These are phyloP conservation scores for Solanum chacoense DNA, from an alignment of 305 asterid genomes.

Conservation along the genomic window DNA sequence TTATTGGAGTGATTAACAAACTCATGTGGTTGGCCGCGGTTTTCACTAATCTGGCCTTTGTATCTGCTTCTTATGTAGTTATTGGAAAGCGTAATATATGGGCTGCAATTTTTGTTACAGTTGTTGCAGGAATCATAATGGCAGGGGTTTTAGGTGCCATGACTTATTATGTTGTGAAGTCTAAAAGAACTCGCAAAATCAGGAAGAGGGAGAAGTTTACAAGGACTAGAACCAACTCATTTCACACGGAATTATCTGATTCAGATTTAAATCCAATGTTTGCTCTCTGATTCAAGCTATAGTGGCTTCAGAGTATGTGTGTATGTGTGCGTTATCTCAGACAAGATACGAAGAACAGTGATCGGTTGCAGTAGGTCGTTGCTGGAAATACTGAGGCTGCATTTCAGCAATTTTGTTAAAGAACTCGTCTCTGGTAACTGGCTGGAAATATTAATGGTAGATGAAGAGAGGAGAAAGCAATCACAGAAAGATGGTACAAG, in stretches of 20 bases:
- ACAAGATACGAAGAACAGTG: not conserved
- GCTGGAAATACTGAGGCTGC: slow-evolving; percentile 1
- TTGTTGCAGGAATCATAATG: slow-evolving; percentile 48
- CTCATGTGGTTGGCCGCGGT: slow-evolving; percentile 75
- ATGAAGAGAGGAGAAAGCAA: not conserved
- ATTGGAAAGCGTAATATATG: slow-evolving; percentile 39
- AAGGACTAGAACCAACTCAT: slow-evolving; percentile 21
- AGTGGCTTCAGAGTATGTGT: not conserved
- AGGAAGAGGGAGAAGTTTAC: slow-evolving; percentile 45
- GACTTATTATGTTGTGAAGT: slow-evolving; percentile 62
- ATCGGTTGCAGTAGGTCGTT: not conserved
- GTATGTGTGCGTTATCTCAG: not conserved
- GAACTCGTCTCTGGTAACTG: not conserved
- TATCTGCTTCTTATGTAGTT: slow-evolving; percentile 54
- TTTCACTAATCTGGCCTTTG: slow-evolving; percentile 59
- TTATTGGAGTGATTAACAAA: slow-evolving; percentile 55
- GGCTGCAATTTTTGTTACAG: slow-evolving; percentile 64
- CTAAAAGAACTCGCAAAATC: slow-evolving; percentile 32
- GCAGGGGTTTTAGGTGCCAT: slow-evolving; percentile 51
- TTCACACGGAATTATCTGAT: slow-evolving; percentile 34
- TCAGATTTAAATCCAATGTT: slow-evolving; percentile 52
- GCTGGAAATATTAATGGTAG: not conserved
- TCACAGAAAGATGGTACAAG: not conserved
- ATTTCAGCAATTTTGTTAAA: not conserved
- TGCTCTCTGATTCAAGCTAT: slow-evolving; percentile 32